Evolutionary conservation across 2,329 filamentous ascomycete species (phyloP).

Genomic region (Rutstroemia sydowiana): DNA sequence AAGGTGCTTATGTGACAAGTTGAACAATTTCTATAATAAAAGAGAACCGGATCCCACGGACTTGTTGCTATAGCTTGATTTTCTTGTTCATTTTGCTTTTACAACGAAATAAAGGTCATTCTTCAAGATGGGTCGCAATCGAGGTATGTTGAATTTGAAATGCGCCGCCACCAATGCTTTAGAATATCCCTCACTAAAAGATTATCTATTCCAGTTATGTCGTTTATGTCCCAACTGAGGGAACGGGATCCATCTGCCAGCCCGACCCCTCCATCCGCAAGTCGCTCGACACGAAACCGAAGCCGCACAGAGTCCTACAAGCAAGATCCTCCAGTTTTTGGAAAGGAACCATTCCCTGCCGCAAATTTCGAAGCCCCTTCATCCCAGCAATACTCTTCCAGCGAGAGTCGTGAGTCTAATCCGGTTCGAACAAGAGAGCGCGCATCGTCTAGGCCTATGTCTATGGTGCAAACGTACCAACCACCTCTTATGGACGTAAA

Average conservation of each 20-base stretch:
- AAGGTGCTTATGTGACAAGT: constrained; percentile 12
- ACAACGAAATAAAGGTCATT: neutral
- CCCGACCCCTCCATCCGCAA: constrained; percentile 24
- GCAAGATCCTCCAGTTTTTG: constrained; percentile 11
- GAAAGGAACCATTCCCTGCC: constrained; percentile 3
- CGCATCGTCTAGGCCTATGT: constrained; percentile 60
- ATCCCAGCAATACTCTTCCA: neutral
- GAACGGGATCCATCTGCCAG: constrained; percentile 33
- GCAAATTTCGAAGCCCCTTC: constrained; percentile 2
- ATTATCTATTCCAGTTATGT: constrained; percentile 54
- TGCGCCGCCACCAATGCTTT: too few species aligned
- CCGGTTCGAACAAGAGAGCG: constrained; percentile 33
- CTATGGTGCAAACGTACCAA: constrained; percentile 80
- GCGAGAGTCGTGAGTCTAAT: constrained; percentile 12
- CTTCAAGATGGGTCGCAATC: constrained; percentile 29
- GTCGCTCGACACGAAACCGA: constrained; percentile 13
- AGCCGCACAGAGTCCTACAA: constrained; percentile 16
- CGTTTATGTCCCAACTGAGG: constrained; percentile 75
- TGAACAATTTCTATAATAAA: constrained; percentile 7
- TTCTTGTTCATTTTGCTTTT: neutral
- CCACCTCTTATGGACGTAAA: constrained; percentile 80
- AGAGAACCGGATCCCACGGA: constrained; percentile 21
- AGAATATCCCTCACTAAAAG: neutral
- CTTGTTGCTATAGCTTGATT: neutral
- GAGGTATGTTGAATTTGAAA: constrained; percentile 25